These are phyloP conservation scores for Euphrasia confusa DNA, from an alignment of 257 asterid genomes.

Conservation along the genomic window DNA sequence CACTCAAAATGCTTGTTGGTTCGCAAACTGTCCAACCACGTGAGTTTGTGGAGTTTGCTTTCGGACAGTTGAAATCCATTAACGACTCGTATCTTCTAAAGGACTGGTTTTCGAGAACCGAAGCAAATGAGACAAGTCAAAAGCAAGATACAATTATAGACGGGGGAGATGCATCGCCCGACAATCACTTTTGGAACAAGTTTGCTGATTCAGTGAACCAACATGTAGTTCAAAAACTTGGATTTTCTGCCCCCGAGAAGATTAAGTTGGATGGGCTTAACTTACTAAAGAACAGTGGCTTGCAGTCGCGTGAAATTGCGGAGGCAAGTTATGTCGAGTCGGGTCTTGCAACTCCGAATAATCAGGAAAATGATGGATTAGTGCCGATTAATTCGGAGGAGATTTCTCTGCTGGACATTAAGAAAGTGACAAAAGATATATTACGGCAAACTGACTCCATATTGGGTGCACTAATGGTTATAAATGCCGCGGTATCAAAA, in stretches of 20 bases:
- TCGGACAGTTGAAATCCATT: constrained; percentile 72
- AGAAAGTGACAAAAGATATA: constrained; percentile 77
- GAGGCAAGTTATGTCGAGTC: constrained; percentile 76
- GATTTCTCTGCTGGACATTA: constrained; percentile 51
- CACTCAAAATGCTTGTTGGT: constrained; percentile 69
- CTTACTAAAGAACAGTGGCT: constrained; percentile 56
- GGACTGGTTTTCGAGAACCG: constrained; percentile 42
- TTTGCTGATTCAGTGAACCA: constrained; percentile 62
- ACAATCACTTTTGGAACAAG: constrained; percentile 70
- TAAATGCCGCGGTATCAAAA: constrained; percentile 80
- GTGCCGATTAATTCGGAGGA: constrained; percentile 28
- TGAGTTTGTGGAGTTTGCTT: constrained; percentile 88
- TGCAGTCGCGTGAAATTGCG: constrained; percentile 63
- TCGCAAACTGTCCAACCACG: constrained; percentile 92
- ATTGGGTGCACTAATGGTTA: constrained; percentile 80
- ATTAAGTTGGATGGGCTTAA: constrained; percentile 86
- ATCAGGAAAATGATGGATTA: constrained; percentile 33
- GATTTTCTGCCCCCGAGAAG: constrained; percentile 62
- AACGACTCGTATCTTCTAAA: constrained; percentile 60
- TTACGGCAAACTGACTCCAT: constrained; percentile 82
- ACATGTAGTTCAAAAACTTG: constrained; percentile 57
- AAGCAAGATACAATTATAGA: constrained; percentile 18
- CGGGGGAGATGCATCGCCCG: constrained; percentile 43
- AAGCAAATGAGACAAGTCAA: constrained; percentile 31
- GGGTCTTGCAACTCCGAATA: constrained; percentile 79